phyloP scores from a whole-genome alignment of 257 asterid genomes.

The Nyctanthes arbortristis region DNA sequence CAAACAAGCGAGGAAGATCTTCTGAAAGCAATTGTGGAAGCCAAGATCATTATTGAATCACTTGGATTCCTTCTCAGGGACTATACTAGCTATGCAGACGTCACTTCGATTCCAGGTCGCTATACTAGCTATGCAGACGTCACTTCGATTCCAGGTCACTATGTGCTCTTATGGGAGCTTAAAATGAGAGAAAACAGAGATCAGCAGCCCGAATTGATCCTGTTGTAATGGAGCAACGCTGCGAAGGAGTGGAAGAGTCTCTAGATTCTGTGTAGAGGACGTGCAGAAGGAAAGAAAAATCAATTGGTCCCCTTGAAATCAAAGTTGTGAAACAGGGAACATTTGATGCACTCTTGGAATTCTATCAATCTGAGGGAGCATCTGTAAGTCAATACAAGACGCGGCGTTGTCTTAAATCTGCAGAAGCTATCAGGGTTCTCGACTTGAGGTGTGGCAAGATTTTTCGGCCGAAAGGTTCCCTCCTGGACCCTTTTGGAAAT shows the following conservation, averaged over 20 bases:
- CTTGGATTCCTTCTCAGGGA: conserved; percentile 64
- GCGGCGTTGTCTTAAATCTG: conserved; percentile 78
- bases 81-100: conserved; percentile 87
- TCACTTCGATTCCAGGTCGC: no score
- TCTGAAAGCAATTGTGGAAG: conserved; percentile 72
- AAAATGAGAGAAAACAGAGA: conserved; percentile 44
- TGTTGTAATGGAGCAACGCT: conserved; percentile 36
- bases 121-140: no score
- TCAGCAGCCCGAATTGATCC: background rate
- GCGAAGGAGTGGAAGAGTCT: conserved; percentile 84
- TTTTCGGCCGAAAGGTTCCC: conserved; percentile 39
- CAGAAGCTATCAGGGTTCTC: conserved; percentile 43
- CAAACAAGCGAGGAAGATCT: conserved; percentile 93
- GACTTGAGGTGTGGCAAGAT: conserved; percentile 50
- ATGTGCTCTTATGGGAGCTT: conserved; percentile 86
- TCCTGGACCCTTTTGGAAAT: background rate
- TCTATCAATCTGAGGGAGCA: conserved; percentile 72
- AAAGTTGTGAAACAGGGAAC: conserved; percentile 73
- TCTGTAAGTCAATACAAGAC: conserved; percentile 90
- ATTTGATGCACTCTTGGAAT: conserved; percentile 87
- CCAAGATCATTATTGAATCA: conserved; percentile 48
- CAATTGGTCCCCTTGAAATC: conserved; percentile 86
- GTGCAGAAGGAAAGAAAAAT: conserved; percentile 68
- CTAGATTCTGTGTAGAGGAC: conserved; percentile 68
- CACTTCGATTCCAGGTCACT: conserved; percentile 70